Conservation (phyloP, 148 eudicot genomes). For the Suaeda aralocaspica region DNA sequence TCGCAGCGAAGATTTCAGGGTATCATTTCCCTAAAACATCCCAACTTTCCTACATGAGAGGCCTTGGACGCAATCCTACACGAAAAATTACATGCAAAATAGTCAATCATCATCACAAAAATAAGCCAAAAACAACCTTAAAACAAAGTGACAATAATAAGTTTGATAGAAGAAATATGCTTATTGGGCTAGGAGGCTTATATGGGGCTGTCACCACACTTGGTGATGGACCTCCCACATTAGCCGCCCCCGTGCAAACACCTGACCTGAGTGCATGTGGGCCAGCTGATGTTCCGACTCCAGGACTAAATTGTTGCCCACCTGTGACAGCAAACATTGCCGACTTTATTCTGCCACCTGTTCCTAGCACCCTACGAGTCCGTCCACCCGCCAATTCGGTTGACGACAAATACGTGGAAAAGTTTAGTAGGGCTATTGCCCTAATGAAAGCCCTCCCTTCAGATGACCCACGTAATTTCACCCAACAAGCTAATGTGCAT, state of each 20-base stretch:
- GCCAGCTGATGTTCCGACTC: slow-evolving; percentile 35
- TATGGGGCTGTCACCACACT: slow-evolving; percentile 39
- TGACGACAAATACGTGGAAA: slow-evolving; percentile 38
- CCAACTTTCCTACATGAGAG: slow-evolving; percentile 10
- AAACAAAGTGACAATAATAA: slow-evolving; percentile 9
- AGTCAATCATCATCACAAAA: slow-evolving; percentile 15
- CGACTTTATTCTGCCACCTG: slow-evolving; percentile 36
- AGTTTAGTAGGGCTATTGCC: slow-evolving; percentile 45
- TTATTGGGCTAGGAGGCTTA: slow-evolving; percentile 59
- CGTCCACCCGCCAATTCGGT: slow-evolving; percentile 68
- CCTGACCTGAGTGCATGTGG: slow-evolving; percentile 53
- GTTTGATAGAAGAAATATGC: slow-evolving; percentile 41
- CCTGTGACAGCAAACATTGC: slow-evolving; percentile 34
- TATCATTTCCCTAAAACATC: slow-evolving; percentile 8
- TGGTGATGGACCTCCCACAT: slow-evolving; percentile 18
- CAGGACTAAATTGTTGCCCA: slow-evolving; percentile 59
- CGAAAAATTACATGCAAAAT: slow-evolving; percentile 18
- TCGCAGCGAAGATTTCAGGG: not conserved
- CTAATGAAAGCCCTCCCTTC: slow-evolving; percentile 65
- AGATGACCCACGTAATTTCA: slow-evolving; percentile 62
- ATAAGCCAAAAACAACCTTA: not conserved
- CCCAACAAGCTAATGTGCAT: slow-evolving; percentile 73
- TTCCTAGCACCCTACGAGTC: slow-evolving; percentile 31
- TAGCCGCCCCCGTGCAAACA: slow-evolving; percentile 45
- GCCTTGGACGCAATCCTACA: not conserved